These are phyloP conservation scores for Chrysochromulina parva DNA, from an alignment of 78 protist genomes.

Conservation along the genomic window DNA sequence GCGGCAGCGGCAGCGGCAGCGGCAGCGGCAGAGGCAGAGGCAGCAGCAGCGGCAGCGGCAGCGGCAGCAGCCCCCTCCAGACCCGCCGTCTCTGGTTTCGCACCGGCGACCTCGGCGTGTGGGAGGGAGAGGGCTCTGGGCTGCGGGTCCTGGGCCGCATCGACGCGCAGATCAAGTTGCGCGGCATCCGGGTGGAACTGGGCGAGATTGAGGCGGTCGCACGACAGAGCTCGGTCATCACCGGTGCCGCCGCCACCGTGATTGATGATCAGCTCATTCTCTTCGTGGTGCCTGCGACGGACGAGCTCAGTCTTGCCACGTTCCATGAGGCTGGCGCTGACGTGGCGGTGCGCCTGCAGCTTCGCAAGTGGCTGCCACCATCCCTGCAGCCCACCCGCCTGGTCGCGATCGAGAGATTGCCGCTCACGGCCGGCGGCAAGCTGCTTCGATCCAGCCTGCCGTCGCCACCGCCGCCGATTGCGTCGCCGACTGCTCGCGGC, in stretches of 20 bases:
- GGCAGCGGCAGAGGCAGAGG: too few species aligned
- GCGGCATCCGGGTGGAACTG: background rate
- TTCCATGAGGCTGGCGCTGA: background rate
- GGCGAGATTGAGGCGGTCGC: background rate
- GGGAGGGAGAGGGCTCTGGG: background rate
- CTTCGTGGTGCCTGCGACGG: background rate
- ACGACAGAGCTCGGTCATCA: background rate
- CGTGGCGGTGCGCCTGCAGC: background rate
- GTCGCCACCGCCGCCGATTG: background rate
- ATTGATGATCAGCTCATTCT: background rate
- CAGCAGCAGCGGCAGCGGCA: too few species aligned
- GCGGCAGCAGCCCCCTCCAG: too few species aligned
- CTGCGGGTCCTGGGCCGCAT: background rate
- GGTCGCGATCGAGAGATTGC: background rate
- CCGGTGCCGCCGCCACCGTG: background rate
- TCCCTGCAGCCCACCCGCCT: background rate
- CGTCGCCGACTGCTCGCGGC: background rate
- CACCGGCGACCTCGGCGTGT: background rate
- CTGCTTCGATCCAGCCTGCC: background rate
- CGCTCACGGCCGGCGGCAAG: constrained; percentile 19
- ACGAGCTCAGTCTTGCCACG: background rate
- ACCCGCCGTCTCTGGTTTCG: background rate
- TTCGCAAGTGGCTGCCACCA: background rate
- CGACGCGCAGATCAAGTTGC: background rate
- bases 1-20: too few species aligned